Percentiles rank a stretch among this genome's conserved stretches.
These are phyloP conservation scores for Gossypium arboreum DNA, from an alignment of 345 rosid species.

Conservation along the genomic window DNA sequence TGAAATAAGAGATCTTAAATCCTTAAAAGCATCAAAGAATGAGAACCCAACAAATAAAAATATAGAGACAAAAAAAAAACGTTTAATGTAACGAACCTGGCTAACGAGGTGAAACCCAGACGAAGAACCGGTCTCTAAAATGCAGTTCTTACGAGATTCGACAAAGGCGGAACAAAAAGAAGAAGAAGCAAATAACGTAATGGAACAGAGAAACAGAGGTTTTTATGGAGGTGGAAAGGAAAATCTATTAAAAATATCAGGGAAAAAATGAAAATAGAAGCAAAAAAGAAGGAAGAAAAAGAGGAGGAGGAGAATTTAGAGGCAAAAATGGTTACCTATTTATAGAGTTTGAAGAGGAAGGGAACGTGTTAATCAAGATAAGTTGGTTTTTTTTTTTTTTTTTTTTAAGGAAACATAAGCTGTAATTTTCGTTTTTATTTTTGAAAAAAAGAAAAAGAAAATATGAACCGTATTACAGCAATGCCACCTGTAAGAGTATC, in stretches of 20 bases:
- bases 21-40: neutral
- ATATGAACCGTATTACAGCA: neutral
- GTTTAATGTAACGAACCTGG: slow-evolving; percentile 18
- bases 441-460: neutral
- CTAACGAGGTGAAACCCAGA: neutral
- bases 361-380: slow-evolving; percentile 68
- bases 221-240: neutral
- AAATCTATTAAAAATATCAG: neutral
- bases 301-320: slow-evolving; percentile 13
- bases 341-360: slow-evolving; percentile 45
- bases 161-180: neutral
- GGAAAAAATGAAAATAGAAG: slow-evolving; percentile 24
- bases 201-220: neutral
- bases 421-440: neutral
- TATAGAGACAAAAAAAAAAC: neutral
- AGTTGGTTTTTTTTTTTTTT: slow-evolving; percentile 26
- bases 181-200: neutral
- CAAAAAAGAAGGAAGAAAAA: slow-evolving; percentile 14
- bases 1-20: slow-evolving; percentile 11
- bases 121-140: slow-evolving; percentile 3
- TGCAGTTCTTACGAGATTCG: slow-evolving; percentile 4
- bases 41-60: neutral
- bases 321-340: slow-evolving; percentile 36
- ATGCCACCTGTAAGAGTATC: slow-evolving; percentile 23
- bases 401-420: slow-evolving; percentile 19